Base-by-base conservation (phyloP, 768 basidiomycete species). In the Pleurotus tuoliensis region DNA sequence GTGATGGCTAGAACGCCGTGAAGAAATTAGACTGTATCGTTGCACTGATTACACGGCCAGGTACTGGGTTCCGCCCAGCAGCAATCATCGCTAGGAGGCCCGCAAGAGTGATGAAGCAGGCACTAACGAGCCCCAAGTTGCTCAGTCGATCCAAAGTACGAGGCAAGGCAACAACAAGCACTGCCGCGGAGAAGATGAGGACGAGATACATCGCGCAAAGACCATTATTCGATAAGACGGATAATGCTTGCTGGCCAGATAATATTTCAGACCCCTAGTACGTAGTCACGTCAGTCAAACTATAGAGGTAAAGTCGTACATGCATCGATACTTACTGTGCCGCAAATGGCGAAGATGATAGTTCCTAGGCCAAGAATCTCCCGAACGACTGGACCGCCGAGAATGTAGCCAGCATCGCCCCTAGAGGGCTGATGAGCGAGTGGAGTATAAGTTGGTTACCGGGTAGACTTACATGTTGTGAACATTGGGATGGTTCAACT, bases 191-290 rank as follows among this genome's bases (percentile, higher is more conserved):
- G 61, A 82, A 80, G 18, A 83, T 81, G 5, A 76, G 62, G 12
- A 78, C 70, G 4, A 80, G 67, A 25, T 72, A 70, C 40, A 77
- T 74, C 12, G 75, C 65, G 56, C 82, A 83, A 5, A 82, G 63
- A 3, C 78, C 74, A 18, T 79, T 68, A 62, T 81, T 67, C 3
- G 79, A 82, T 8, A 83, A 69, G 2, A 69, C 68, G 1, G 78
- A 73, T 43, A 83, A 64, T 12, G 81, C 81, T 62, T 77, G 78
- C 60, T 82, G 81, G 4, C 82, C 81, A 6, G 80, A 79, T 2
- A 81, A 65, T 9, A 82, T 44, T 58, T 76, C 75, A 1, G 77
- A 74, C 1, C 80, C 80, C 79, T 81, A 59, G 15, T 43, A 25
- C 7, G 38, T 9, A 15, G 4, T 24, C 9, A 4, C 18, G 22